Evolutionary conservation across 73 alveolate genomes (phyloP).

Genomic region (Paramecium biaurelia): DNA sequence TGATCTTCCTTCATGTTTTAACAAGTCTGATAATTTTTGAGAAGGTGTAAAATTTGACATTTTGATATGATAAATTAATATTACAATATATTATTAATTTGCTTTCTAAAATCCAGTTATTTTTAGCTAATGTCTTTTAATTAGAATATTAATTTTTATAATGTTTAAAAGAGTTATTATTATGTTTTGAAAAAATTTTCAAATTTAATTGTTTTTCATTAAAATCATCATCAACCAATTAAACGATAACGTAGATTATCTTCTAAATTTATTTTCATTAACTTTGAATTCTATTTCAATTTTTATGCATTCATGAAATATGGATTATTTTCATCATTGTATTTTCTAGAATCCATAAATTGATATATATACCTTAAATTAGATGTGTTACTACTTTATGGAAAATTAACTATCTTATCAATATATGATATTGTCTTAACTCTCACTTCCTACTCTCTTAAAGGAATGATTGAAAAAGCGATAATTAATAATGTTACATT

Average conservation of each 20-base stretch:
- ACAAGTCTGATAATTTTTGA: background rate
- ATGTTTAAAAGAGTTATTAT: background rate
- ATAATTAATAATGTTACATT: conserved; percentile 96
- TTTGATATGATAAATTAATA: background rate
- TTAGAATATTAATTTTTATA: background rate
- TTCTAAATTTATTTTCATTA: background rate
- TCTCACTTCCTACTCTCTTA: background rate
- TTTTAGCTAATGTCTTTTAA: background rate
- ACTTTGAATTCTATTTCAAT: background rate
- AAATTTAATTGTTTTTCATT: background rate
- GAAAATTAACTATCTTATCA: background rate
- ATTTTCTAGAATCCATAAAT: background rate
- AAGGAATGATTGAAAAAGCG: conserved; percentile 58
- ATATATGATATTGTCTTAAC: background rate
- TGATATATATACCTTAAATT: background rate
- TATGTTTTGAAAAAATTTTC: background rate
- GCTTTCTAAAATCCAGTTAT: background rate
- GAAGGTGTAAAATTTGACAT: conserved; percentile 13
- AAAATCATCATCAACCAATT: background rate
- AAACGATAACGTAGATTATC: background rate
- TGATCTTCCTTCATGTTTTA: conserved; percentile 15
- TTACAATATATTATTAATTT: background rate
- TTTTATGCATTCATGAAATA: background rate
- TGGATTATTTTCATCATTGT: background rate
- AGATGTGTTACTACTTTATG: background rate